Evolutionary conservation across 2,329 filamentous ascomycete genomes (phyloP), one percentile per base, ranked within the genome.

Genomic region (Penicillium frequentans): DNA sequence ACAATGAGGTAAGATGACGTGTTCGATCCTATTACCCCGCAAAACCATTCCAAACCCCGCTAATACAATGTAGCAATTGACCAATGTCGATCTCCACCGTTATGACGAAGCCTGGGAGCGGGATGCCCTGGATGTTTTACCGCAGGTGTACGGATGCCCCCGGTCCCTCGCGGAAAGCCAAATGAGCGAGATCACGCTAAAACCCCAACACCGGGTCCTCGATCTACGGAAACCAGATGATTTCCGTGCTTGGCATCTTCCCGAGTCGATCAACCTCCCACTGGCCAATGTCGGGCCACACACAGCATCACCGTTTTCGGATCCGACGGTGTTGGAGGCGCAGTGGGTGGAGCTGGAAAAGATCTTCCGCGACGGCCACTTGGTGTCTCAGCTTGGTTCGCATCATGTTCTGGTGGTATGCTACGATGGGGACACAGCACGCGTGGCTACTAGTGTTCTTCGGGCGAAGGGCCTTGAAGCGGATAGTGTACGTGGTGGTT

Each of bases 81-180:
- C 73, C 5, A 73, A 75, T 4, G 80, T 84, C 21, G 82, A 85
- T 57, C 72, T 79, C 5, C 79, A 84, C 66, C 79, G 79, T 10
- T 85, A 85, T 57, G 82, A 85, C 54, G 80, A 83, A 62, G 75
- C 75, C 33, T 85, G 83, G 82, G 82, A 84, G 64, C 74, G 75
- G 5, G 70, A 73, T 3, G 75, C 79, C 1, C 58, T 72, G 4
- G 68, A 75, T 0, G 74, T 76, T 0, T 67, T 81, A 52, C 73
- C 71, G 2, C 66, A 69, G 29, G 79, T 79, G 57, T 73, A 72
- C 56, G 60, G 64, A n/a, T 58, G 65, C 2, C 62, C 68, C 13
- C 59, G 58, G 14, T 56, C 58, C 54, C 58, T 61, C 33, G 52
- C 57, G 21, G 57, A 67, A 43, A 58, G 68, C 23, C 43, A 62